These are phyloP conservation scores for Cornus kousa DNA, from an alignment of 148 eudicot species.

Conservation along the genomic window DNA sequence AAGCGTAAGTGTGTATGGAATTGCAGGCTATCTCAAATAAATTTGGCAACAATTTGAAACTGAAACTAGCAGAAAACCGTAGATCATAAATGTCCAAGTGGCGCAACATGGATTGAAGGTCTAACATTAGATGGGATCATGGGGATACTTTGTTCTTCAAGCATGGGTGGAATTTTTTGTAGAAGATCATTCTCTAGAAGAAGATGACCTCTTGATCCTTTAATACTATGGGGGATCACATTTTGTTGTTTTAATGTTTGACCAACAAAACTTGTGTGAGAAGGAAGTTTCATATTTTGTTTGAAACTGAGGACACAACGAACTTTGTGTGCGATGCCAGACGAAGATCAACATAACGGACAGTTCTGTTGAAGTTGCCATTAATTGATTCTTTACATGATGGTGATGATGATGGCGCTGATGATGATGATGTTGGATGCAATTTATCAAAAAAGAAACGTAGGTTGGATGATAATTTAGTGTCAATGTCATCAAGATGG, in stretches of 20 bases:
- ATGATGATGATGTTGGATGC: conserved; percentile 6
- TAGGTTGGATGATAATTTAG: conserved; percentile 10
- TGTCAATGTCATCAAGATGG: background rate
- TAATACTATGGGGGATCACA: conserved; percentile 43
- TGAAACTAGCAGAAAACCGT: conserved; percentile 31
- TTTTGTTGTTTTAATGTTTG: conserved; percentile 45
- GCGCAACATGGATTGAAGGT: conserved; percentile 44
- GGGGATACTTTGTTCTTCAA: conserved; percentile 29
- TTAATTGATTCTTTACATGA: conserved; percentile 17
- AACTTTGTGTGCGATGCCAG: conserved; percentile 1
- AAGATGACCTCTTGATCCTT: conserved; percentile 49
- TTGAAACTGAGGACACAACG: conserved; percentile 35
- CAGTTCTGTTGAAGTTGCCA: conserved; percentile 18
- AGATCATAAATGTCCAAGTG: conserved; percentile 46
- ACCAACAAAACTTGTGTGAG: conserved; percentile 41
- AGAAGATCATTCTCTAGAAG: conserved; percentile 30
- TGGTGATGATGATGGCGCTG: conserved; percentile 15
- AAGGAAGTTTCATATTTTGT: conserved; percentile 51
- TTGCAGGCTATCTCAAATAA: conserved; percentile 51
- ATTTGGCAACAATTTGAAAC: conserved; percentile 35
- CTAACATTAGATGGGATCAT: conserved; percentile 19
- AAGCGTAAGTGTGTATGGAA: background rate
- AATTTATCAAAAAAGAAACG: conserved; percentile 20
- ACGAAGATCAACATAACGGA: conserved; percentile 17
- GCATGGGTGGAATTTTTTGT: conserved; percentile 55